Evolutionary conservation across 2,329 filamentous ascomycete species (phyloP), one percentile per base, ranked within the genome.

Genomic region (Leptographium procerum): DNA sequence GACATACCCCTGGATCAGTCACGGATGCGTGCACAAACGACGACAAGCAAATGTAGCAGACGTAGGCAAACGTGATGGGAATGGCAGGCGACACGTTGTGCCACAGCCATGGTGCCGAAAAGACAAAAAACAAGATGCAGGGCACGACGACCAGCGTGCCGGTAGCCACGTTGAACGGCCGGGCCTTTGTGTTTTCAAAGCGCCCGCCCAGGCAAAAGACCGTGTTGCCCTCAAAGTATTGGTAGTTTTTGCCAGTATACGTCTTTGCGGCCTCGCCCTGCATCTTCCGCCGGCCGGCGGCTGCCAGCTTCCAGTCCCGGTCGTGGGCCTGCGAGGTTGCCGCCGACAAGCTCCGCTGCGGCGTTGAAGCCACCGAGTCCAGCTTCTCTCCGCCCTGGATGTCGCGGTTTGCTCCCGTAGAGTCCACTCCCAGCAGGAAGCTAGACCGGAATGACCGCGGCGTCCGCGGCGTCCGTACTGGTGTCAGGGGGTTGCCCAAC

Each of bases 191-290:
- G 71, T 97, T 96, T 68, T 96, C 89, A 61, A 94, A 78, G 60
- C 94, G 82, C 9, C 94, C 94, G 36, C 89, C 87, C 60, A 89
- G 78, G 70, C 85, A 96, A 69, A 99, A 99, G 28, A 91, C 77
- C 0, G 90, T 96, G 68, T 97, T 99, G 52, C 94, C 94, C 51
- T 89, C 83, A 67, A 96, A 97, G 70, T 96, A 96, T 69, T 97
- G 84, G 71, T 92, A 88, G 66, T 96, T 96, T 64, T 81, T 86
- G 56, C 88, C 85, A 3, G 48, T 26, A 26, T 34, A 34, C 28
- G 51, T 50, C 11, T 8, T 22, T 6, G 33, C 29, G 22, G 11
- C 26, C 43, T 26, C 57, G 10, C 22, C 29, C 52, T 24, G 36
- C 24, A 29, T 31, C 51, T 57, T 56, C 16, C 60, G 16, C 28